A percentile compares a stretch with the other conserved stretches of the same genome.
Conservation (phyloP, 2,329 filamentous ascomycete species). For the Sphaerostilbella broomeana region DNA sequence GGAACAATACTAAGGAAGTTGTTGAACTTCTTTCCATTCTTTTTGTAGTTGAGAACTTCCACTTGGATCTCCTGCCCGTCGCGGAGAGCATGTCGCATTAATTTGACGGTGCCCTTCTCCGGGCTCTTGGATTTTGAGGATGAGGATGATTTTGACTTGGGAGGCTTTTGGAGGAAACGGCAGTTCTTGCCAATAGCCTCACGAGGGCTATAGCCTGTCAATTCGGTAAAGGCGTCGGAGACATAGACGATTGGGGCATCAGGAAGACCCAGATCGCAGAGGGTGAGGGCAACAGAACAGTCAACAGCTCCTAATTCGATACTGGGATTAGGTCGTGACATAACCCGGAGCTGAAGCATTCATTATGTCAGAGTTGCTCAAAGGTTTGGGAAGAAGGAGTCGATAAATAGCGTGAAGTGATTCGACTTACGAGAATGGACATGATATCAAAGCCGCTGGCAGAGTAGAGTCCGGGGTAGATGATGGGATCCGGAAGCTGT, state of each 20-base stretch:
- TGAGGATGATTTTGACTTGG: conserved; percentile 34
- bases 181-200: conserved; percentile 78
- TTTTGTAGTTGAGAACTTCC: conserved; percentile 69
- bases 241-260: conserved; percentile 80
- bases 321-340: conserved; percentile 62
- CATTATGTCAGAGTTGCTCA: too few species aligned
- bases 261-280: conserved; percentile 69
- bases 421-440: conserved; percentile 43
- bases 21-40: conserved; percentile 71
- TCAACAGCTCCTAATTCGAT: conserved; percentile 79
- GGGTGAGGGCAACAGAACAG: conserved; percentile 73
- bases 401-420: too few species aligned
- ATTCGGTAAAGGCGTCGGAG: conserved; percentile 68
- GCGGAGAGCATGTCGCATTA: conserved; percentile 41
- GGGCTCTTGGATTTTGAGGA: not conserved
- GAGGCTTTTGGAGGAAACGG: conserved; percentile 74
- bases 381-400: too few species aligned
- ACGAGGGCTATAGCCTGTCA: conserved; percentile 70
- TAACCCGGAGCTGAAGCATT: conserved; percentile 48
- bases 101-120: conserved; percentile 50
- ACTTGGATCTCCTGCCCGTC: conserved; percentile 41
- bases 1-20: conserved; percentile 84
- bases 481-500: conserved; percentile 37
- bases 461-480: conserved; percentile 51
- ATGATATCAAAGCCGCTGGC: conserved; percentile 51